Evolutionary conservation across 331 rosid species (phyloP).

Genomic region (Phaseolus coccineus): DNA sequence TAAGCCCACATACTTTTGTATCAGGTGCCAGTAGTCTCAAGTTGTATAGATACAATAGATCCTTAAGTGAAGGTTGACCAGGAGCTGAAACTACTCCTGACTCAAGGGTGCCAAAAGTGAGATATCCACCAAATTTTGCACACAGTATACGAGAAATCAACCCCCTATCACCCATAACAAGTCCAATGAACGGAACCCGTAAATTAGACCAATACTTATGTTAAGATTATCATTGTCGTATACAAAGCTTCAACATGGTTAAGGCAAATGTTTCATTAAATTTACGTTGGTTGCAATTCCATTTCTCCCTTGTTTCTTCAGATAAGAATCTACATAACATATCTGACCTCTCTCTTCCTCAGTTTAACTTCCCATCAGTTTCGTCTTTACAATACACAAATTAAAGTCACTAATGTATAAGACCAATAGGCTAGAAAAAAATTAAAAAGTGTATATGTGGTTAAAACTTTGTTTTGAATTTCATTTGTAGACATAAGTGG

Average conservation of each 20-base stretch:
- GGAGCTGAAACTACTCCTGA: constrained; percentile 88
- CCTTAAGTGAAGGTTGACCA: constrained; percentile 91
- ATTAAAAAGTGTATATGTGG: not conserved
- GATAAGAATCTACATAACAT: not conserved
- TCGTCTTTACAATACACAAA: constrained; percentile 22
- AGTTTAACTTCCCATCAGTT: constrained; percentile 22
- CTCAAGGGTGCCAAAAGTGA: constrained; percentile 85
- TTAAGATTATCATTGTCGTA: constrained; percentile 27
- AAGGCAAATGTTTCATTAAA: not conserved
- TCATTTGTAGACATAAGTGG: not conserved
- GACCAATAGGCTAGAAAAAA: constrained; percentile 12
- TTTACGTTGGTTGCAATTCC: not conserved
- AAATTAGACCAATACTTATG: constrained; percentile 41
- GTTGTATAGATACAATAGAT: constrained; percentile 76
- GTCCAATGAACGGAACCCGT: constrained; percentile 91
- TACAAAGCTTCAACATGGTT: not conserved
- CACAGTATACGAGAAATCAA: constrained; percentile 81
- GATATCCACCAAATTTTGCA: constrained; percentile 89
- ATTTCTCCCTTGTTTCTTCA: constrained; percentile 1
- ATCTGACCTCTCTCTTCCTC: constrained; percentile 10
- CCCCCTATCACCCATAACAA: constrained; percentile 95
- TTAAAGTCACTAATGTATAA: constrained; percentile 27
- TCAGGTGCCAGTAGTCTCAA: constrained; percentile 70
- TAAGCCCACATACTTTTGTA: constrained; percentile 84
- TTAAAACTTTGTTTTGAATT: constrained; percentile 17